Evolutionary conservation across 495 filamentous ascomycete species (phyloP).

Genomic region (Aspergillus homomorphus): DNA sequence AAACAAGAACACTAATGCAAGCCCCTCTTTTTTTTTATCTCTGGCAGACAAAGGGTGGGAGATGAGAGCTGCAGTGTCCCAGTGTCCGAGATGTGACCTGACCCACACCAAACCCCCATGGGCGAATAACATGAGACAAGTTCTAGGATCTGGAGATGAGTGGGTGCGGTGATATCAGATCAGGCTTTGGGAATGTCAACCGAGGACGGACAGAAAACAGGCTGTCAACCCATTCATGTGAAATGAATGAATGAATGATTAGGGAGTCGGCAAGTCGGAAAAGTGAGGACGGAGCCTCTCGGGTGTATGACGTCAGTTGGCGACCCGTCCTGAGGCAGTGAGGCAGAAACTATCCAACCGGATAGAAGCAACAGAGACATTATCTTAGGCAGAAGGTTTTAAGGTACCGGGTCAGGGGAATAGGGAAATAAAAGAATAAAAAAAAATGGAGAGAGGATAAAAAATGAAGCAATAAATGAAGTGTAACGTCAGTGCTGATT

Average conservation of each 20-base stretch:
- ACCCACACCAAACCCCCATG: background rate
- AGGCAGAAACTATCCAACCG: conserved; percentile 1
- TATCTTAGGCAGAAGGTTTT: background rate
- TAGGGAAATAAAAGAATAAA: background rate
- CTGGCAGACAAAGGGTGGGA: background rate
- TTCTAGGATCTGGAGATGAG: background rate
- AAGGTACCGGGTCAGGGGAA: background rate
- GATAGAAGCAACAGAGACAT: background rate
- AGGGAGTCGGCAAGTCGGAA: background rate
- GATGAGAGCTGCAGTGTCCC: background rate
- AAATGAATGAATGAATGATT: background rate
- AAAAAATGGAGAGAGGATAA: conserved; percentile 1
- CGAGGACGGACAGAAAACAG: too few species aligned
- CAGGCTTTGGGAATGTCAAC: background rate
- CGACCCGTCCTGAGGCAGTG: conserved; percentile 12
- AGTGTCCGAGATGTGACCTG: background rate
- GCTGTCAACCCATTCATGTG: background rate
- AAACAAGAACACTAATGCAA: background rate
- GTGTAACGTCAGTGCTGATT: conserved; percentile 1
- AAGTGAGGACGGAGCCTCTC: background rate
- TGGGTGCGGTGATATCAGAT: background rate
- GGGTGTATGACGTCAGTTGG: conserved; percentile 9
- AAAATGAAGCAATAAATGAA: background rate
- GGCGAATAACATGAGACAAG: background rate
- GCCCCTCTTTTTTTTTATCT: background rate